These are phyloP conservation scores for Chlamydomonas asymmetrica DNA, from an alignment of 139 green algal genomes.

Conservation along the genomic window DNA sequence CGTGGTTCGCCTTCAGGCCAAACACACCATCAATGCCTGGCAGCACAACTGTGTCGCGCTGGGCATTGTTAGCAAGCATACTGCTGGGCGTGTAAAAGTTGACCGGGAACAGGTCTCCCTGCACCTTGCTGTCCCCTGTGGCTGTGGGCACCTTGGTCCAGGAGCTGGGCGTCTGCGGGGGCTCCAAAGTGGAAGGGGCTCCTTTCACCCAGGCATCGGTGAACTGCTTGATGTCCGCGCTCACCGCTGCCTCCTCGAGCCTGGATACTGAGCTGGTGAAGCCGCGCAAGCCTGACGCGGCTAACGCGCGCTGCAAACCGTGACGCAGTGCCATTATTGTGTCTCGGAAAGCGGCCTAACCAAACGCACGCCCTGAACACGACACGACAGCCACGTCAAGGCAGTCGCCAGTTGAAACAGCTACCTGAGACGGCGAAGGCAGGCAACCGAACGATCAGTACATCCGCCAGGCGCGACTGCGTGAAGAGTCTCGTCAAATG, in stretches of 20 bases:
- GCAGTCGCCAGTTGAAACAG: no score
- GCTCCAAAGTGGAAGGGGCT: constrained; percentile 42
- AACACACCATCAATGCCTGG: constrained; percentile 63
- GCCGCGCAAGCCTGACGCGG: constrained; percentile 20
- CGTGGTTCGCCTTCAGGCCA: constrained; percentile 65
- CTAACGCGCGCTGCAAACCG: no score
- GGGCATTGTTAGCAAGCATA: constrained; percentile 31
- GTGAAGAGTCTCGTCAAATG: no score
- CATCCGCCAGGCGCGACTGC: no score
- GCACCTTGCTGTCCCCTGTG: constrained; percentile 25
- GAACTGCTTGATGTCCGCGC: constrained; percentile 58
- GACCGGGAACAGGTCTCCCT: constrained; percentile 57
- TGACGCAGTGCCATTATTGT: no score
- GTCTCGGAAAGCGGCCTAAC: no score
- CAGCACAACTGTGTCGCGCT: constrained; percentile 60
- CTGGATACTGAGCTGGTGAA: constrained; percentile 8
- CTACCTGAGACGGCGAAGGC: no score
- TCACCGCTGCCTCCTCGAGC: constrained; percentile 38
- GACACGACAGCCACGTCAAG: no score
- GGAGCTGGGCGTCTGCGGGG: constrained; percentile 47
- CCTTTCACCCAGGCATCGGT: constrained; percentile 45
- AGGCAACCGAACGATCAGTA: no score
- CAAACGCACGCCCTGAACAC: no score
- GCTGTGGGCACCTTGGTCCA: constrained; percentile 38
- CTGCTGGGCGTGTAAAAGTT: constrained; percentile 65